These are phyloP conservation scores for Chaetomium tenue DNA, from an alignment of 495 filamentous ascomycete species.

Conservation along the genomic window DNA sequence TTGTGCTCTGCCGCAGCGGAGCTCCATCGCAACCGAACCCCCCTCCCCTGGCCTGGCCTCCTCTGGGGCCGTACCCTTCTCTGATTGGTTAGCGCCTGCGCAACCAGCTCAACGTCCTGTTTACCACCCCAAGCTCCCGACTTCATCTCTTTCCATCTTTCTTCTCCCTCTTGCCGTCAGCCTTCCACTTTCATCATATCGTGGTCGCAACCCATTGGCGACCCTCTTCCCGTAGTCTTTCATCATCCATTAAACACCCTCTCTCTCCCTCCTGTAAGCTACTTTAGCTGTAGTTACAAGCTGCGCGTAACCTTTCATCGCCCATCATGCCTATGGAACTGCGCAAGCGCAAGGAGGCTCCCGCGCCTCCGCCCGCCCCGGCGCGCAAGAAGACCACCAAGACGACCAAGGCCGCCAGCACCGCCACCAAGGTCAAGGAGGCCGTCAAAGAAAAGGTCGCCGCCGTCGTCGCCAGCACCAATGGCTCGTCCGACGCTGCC, in stretches of 20 bases:
- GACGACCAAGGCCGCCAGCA: slow-evolving; percentile 38
- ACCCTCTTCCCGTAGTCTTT: slow-evolving; percentile 18
- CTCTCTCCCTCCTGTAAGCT: slow-evolving; percentile 9
- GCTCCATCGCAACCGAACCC: slow-evolving; percentile 23
- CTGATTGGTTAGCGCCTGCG: slow-evolving; percentile 37
- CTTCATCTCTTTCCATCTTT: slow-evolving; percentile 18
- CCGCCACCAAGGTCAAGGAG: slow-evolving; percentile 47
- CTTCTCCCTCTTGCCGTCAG: slow-evolving; percentile 9
- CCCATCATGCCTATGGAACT: slow-evolving; percentile 58
- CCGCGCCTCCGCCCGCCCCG: slow-evolving; percentile 50
- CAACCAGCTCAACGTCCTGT: slow-evolving; percentile 40
- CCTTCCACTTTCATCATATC: slow-evolving; percentile 1
- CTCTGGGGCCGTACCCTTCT: slow-evolving; percentile 21
- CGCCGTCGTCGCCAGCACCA: slow-evolving; percentile 43
- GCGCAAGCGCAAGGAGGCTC: slow-evolving; percentile 71
- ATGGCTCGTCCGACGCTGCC: slow-evolving; percentile 38
- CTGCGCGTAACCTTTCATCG: slow-evolving; percentile 9
- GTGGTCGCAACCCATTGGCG: slow-evolving; percentile 7
- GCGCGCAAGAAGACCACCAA: slow-evolving; percentile 45
- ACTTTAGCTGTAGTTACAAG: no score
- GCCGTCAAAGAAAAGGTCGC: slow-evolving; percentile 39
- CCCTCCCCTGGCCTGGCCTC: slow-evolving; percentile 29
- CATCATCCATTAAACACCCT: slow-evolving; percentile 2
- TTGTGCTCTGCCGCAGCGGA: slow-evolving; percentile 9
- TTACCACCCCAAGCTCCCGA: slow-evolving; percentile 30